Base-by-base conservation (phyloP, 192 early-diverging fungal genomes). In the Coemansia sp. region DNA sequence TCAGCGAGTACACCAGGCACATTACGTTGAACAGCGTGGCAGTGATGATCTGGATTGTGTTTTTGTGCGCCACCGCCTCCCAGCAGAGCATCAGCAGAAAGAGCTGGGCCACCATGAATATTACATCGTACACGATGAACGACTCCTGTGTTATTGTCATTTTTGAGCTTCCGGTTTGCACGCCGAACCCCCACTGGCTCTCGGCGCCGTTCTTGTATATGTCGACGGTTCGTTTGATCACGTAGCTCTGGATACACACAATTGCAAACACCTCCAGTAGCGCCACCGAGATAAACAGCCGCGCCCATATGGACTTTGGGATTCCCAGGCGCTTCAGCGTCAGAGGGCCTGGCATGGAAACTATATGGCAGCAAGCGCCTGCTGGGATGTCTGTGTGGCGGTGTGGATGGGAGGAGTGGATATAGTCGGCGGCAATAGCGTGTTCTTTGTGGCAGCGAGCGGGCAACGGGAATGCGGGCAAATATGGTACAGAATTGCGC, bases 51-150 rank as follows among this genome's bases (percentile, higher is more conserved):
- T 97, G 92, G 53, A 97, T 93, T 18, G 92, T 91, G 74, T 97
- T 97, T 64, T 93, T 82, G 72, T 92, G 84, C 50, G 81, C 87
- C 39, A 96, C 84, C 81, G 93, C 93, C 77, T 96, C 93, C 68
- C 85, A 83, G 64, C 85, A 82, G 41, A 96, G 75, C 30, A 83
- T 81, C 23, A 92, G 77, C 44, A 85, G 83, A 60, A 93, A 96
- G 18, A 96, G 35, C 61, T 94, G 90, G 8, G 90, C 87, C 3
- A 90, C 73, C 20, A 91, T 90, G 58, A 93, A 96, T 26, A 96
- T 79, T 3, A 87, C 77, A 69, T 91, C 81, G 67, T 97, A 97
- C 17, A 93, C 89, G 53, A 78, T 66, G 37, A 78, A 73, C 41
- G 69, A 69, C 32, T 68, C 62, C 15, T 77, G 62, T 34, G 73